Conservation (phyloP, 306 rosid species). For the Leucaena leucocephala region DNA sequence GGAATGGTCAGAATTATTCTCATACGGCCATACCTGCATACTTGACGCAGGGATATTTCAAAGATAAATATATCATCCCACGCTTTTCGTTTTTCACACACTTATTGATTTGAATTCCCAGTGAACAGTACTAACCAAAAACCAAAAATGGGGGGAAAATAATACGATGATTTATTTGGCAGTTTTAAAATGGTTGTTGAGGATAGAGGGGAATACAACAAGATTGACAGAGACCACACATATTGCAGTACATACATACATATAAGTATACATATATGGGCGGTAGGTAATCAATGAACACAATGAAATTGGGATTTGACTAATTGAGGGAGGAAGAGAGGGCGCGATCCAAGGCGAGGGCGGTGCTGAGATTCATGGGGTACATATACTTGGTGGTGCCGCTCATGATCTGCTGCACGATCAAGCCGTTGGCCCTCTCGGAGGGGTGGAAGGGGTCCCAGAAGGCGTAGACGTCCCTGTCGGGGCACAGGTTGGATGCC, state of each 20-base stretch:
- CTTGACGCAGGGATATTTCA: too few relatives aligned
- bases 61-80: too few relatives aligned
- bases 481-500: conserved; percentile 62
- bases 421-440: conserved; percentile 51
- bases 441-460: conserved; percentile 90
- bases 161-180: too few relatives aligned
- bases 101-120: too few relatives aligned
- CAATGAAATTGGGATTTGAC: not conserved
- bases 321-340: conserved; percentile 23
- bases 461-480: conserved; percentile 66
- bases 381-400: conserved; percentile 65
- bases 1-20: too few relatives aligned
- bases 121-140: too few relatives aligned
- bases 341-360: conserved; percentile 53
- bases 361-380: conserved; percentile 90
- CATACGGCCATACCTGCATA: too few relatives aligned
- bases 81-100: too few relatives aligned
- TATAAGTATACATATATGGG: not conserved
- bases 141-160: too few relatives aligned
- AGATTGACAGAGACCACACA: not conserved
- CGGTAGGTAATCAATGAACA: not conserved
- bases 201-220: not conserved
- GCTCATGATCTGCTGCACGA: conserved; percentile 44
- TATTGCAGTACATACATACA: not conserved
- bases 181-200: not conserved